A percentile compares a stretch with the other conserved stretches of the same genome.
Conservation (phyloP, 441 rosid species). For the Erodium trifolium region DNA sequence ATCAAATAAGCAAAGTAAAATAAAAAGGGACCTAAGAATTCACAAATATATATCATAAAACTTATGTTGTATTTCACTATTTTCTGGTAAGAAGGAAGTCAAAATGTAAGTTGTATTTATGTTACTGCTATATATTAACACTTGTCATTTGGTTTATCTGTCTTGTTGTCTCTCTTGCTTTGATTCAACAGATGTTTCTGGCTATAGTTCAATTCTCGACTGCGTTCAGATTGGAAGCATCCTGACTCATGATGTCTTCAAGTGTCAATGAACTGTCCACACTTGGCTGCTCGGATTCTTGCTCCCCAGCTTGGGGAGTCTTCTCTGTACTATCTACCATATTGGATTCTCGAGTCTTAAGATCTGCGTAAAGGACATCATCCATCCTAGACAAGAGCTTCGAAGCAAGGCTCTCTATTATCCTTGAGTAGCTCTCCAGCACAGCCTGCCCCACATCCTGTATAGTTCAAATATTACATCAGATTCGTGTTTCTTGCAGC, state of each 20-base stretch:
- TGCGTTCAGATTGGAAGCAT: background rate
- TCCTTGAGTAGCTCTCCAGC: constrained; percentile 87
- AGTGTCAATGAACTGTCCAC: background rate
- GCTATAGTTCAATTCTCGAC: background rate
- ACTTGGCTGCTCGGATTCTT: constrained; percentile 1
- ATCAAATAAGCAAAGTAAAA: background rate
- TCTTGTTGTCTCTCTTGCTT: background rate
- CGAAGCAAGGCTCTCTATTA: constrained; percentile 85
- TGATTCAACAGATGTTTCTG: background rate
- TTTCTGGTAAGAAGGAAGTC: background rate
- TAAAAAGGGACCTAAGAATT: too few relatives aligned
- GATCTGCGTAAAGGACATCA: constrained; percentile 74
- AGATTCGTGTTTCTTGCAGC: too few relatives aligned
- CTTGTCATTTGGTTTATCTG: background rate
- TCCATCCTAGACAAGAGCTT: constrained; percentile 74
- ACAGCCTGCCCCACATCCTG: constrained; percentile 86
- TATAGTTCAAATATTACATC: background rate
- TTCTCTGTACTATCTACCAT: background rate
- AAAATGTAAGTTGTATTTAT: background rate
- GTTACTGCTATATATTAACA: background rate
- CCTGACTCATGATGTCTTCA: constrained; percentile 2
- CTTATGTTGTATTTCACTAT: background rate
- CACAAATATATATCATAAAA: too few relatives aligned
- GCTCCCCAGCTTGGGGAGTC: constrained; percentile 4
- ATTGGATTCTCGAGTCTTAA: constrained; percentile 15